phyloP scores from a whole-genome alignment of 2,329 filamentous ascomycete genomes.

The Colletotrichum sp. region DNA sequence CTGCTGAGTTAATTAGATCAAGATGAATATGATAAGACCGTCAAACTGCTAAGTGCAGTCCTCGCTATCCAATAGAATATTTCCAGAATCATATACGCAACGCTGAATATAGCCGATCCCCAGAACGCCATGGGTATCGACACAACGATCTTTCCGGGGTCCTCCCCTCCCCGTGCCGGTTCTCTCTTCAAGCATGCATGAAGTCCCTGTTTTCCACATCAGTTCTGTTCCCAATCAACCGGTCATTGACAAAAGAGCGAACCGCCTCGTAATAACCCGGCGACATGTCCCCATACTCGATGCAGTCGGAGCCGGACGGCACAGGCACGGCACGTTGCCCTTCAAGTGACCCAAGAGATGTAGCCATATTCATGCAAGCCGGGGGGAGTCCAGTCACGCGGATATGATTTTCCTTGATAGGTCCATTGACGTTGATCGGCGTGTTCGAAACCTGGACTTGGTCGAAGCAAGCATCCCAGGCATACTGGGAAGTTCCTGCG shows the following conservation, averaged over 20 bases:
- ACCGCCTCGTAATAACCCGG: background rate
- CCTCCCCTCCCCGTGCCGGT: background rate
- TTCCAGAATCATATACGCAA: background rate
- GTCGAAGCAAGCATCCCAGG: background rate
- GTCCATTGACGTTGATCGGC: background rate
- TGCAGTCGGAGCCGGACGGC: background rate
- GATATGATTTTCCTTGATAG: background rate
- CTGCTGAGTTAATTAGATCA: background rate
- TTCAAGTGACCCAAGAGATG: background rate
- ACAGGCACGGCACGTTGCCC: background rate
- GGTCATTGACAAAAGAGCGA: background rate
- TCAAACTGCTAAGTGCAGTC: accelerated
- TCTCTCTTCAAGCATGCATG: background rate
- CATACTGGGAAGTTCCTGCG: background rate
- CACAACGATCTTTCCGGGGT: background rate
- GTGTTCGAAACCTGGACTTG: background rate
- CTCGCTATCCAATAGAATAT: background rate
- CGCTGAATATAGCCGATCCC: background rate
- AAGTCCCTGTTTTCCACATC: background rate
- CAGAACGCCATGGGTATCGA: background rate
- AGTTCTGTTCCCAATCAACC: background rate
- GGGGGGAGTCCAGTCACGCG: background rate
- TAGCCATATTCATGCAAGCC: background rate
- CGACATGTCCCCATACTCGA: background rate
- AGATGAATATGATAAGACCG: background rate